Conservation (phyloP, 2,329 filamentous ascomycete genomes). For the Nemania serpens region DNA sequence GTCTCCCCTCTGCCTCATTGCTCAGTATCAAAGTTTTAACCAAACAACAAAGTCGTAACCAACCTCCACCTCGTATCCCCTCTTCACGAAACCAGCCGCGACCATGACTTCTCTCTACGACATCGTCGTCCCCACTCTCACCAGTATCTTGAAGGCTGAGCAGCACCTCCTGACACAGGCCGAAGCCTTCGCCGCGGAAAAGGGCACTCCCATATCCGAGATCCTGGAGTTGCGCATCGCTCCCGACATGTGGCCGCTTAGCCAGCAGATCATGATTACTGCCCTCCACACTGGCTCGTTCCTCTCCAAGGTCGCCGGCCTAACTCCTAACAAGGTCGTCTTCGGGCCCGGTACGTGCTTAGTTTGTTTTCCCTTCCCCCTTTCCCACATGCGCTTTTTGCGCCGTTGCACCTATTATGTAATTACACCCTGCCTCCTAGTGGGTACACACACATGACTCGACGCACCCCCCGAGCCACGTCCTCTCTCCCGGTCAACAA, state of each 20-base stretch:
- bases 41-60: background rate
- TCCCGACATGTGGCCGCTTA: slow-evolving; percentile 51
- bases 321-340: slow-evolving; percentile 34
- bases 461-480: too few relatives aligned
- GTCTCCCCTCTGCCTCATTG: background rate
- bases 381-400: background rate
- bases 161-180: slow-evolving; percentile 45
- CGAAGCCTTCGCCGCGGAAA: slow-evolving; percentile 41
- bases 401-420: too few relatives aligned
- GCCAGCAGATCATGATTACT: slow-evolving; percentile 46
- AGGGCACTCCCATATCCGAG: slow-evolving; percentile 26
- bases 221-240: slow-evolving; percentile 43
- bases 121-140: slow-evolving; percentile 41
- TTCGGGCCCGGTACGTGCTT: slow-evolving; percentile 41
- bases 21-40: slow-evolving; percentile 9
- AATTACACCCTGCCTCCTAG: too few relatives aligned
- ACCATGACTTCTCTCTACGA: slow-evolving; percentile 49
- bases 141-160: slow-evolving; percentile 42
- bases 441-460: too few relatives aligned
- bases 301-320: slow-evolving; percentile 43
- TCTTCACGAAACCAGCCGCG: background rate
- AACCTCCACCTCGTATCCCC: background rate
- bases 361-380: background rate
- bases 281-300: slow-evolving; percentile 35
- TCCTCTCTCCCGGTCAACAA: too few relatives aligned